Evolutionary conservation across 257 asterid species (phyloP).

Genomic region (Verbena officinalis): DNA sequence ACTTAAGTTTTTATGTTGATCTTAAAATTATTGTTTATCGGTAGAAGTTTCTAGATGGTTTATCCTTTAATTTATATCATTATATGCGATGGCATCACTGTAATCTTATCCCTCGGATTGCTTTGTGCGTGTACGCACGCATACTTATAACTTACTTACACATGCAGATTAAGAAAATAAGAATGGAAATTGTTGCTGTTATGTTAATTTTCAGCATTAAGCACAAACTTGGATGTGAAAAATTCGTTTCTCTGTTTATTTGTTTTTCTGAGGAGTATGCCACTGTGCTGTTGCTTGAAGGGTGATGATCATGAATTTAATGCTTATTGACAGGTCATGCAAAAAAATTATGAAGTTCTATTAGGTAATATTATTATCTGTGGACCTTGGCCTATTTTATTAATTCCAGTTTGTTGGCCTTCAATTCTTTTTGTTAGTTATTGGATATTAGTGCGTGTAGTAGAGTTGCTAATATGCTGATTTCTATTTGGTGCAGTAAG

Average conservation of each 20-base stretch:
- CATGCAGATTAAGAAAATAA: no score
- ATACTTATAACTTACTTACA: no score
- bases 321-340: slow-evolving; percentile 75
- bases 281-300: slow-evolving; percentile 24
- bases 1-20: not conserved
- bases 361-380: slow-evolving; percentile 51
- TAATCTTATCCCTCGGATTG: no score
- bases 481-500: slow-evolving; percentile 62
- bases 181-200: no score
- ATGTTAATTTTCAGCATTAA: no score
- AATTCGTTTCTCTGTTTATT: not conserved
- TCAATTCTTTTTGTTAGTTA: slow-evolving; percentile 3
- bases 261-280: not conserved
- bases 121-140: no score
- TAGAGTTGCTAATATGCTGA: slow-evolving; percentile 22
- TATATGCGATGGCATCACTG: no score
- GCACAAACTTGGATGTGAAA: no score
- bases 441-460: slow-evolving; percentile 18
- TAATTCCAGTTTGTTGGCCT: not conserved
- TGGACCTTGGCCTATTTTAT: not conserved
- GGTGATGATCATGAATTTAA: slow-evolving; percentile 17
- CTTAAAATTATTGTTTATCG: not conserved
- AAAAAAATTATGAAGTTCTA: slow-evolving; percentile 69
- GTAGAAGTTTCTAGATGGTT: not conserved
- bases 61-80: not conserved